These are phyloP conservation scores for Tylopilus sp. DNA, from an alignment of 768 basidiomycete species.

Conservation along the genomic window DNA sequence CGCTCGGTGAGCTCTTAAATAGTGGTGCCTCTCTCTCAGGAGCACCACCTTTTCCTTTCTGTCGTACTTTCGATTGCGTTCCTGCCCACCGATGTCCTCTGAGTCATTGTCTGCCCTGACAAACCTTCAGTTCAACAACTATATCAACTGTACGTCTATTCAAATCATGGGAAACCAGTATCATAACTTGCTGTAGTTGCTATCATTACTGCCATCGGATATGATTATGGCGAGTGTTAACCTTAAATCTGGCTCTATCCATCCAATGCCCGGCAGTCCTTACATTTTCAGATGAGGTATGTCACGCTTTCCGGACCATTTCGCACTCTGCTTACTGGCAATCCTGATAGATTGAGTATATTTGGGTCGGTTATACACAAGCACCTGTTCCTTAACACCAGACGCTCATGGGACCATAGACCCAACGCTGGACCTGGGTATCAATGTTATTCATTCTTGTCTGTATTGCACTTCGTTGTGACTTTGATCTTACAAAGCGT, in stretches of 20 bases:
- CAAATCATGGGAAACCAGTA: background rate
- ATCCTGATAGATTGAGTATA: constrained; percentile 1
- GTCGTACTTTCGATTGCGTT: too few species aligned
- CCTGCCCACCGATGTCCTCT: too few species aligned
- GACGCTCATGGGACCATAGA: background rate
- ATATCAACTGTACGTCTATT: background rate
- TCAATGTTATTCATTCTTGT: constrained; percentile 3
- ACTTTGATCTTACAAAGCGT: background rate
- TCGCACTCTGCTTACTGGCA: background rate
- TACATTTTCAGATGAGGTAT: constrained; percentile 11
- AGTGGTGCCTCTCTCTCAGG: too few species aligned
- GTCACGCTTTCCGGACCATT: background rate
- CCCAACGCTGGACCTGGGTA: too few species aligned
- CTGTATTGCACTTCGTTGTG: background rate
- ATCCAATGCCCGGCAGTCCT: constrained; percentile 5
- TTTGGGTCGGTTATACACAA: constrained; percentile 9
- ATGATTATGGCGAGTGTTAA: constrained; percentile 7
- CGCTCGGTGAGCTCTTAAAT: too few species aligned
- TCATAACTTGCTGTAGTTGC: background rate
- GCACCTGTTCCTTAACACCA: background rate
- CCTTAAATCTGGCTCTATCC: background rate
- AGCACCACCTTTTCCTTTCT: too few species aligned
- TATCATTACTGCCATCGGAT: constrained; percentile 2
- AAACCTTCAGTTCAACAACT: background rate
- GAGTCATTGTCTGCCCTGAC: background rate